These are phyloP conservation scores for Ajuga reptans DNA, from an alignment of 305 asterid genomes.

Conservation along the genomic window DNA sequence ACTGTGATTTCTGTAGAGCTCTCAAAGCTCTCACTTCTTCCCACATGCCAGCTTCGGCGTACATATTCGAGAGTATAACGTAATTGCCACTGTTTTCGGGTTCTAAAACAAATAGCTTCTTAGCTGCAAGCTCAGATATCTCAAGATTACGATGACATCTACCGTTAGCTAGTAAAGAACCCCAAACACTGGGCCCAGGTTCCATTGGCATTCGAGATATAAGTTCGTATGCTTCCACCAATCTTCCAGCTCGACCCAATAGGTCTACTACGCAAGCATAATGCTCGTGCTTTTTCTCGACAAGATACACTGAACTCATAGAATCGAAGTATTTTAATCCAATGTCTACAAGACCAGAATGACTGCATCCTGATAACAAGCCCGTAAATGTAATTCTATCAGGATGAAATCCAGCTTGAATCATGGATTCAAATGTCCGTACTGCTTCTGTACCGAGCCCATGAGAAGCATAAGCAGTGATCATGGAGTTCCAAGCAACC, in stretches of 20 bases:
- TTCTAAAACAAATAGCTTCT: constrained; percentile 44
- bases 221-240: constrained; percentile 53
- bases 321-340: constrained; percentile 48
- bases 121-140: constrained; percentile 61
- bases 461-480: constrained; percentile 62
- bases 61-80: constrained; percentile 59
- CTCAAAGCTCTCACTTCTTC: constrained; percentile 48
- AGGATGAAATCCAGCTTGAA: constrained; percentile 44
- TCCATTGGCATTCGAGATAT: constrained; percentile 51
- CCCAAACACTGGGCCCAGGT: constrained; percentile 74
- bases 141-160: constrained; percentile 54
- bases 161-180: constrained; percentile 53
- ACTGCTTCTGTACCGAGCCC: constrained; percentile 49
- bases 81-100: constrained; percentile 62
- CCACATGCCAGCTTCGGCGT: constrained; percentile 64
- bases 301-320: constrained; percentile 36
- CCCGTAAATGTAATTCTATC: constrained; percentile 62
- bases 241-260: constrained; percentile 59
- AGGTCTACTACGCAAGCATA: constrained; percentile 68
- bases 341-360: constrained; percentile 58
- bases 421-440: constrained; percentile 43
- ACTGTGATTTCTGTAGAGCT: constrained; percentile 31
- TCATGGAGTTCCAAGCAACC: constrained; percentile 65
- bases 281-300: constrained; percentile 55
- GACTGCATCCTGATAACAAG: constrained; percentile 60